Conservation (phyloP, 352 stramenopile species). For the Pythium pyrilobum region DNA sequence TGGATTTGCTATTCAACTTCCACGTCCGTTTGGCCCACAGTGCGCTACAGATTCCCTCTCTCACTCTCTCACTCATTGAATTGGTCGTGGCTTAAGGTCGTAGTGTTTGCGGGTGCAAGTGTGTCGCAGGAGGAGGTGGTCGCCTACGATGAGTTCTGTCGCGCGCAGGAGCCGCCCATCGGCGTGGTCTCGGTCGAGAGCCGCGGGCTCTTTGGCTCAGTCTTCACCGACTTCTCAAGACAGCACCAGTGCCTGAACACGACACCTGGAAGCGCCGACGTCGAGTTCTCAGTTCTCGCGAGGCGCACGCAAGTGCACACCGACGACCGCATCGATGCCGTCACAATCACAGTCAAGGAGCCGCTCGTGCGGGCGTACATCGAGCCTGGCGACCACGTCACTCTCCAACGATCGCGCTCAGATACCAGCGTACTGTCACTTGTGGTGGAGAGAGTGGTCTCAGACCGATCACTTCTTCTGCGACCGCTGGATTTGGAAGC, state of each 20-base stretch:
- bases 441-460: not conserved
- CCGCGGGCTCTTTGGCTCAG: conserved; percentile 26
- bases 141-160: conserved; percentile 47
- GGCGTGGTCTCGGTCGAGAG: conserved; percentile 35
- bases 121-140: conserved; percentile 36
- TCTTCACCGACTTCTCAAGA: conserved; percentile 34
- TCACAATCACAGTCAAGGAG: conserved; percentile 18
- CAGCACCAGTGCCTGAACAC: conserved; percentile 12
- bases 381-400: conserved; percentile 9
- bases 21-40: conserved; percentile 29
- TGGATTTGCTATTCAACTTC: conserved; percentile 38
- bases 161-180: conserved; percentile 28
- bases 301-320: conserved; percentile 10
- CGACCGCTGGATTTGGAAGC: not conserved
- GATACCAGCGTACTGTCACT: not conserved
- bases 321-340: not conserved
- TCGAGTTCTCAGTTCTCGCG: conserved; percentile 16
- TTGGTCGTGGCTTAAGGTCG: conserved; percentile 21
- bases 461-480: not conserved
- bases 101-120: conserved; percentile 32
- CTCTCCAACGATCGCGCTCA: not conserved
- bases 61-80: no score
- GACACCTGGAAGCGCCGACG: not conserved
- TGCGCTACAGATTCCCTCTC: no score
- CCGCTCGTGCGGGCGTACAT: conserved; percentile 10